phyloP scores from a whole-genome alignment of 495 filamentous ascomycete genomes.

The Penicillium psychrofluorescens region DNA sequence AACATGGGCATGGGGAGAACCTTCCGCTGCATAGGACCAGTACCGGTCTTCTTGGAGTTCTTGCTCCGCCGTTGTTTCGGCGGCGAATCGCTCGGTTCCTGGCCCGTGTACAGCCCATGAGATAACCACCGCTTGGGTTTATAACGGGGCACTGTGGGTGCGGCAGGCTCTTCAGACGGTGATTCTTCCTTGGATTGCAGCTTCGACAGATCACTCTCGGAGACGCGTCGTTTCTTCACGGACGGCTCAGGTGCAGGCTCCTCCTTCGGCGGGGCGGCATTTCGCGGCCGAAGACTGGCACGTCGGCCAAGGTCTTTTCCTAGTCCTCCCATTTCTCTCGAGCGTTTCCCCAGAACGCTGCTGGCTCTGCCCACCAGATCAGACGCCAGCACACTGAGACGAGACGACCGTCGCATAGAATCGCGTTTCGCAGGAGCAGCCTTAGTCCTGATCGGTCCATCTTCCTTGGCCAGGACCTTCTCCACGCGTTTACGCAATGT shows the following conservation, averaged over 20 bases:
- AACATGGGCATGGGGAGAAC: constrained; percentile 64
- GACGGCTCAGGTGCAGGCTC: constrained; percentile 21
- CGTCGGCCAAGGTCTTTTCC: constrained; percentile 35
- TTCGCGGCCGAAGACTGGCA: constrained; percentile 33
- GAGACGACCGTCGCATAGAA: constrained; percentile 29
- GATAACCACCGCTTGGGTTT: constrained; percentile 64
- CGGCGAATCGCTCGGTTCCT: constrained; percentile 59
- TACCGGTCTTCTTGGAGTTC: constrained; percentile 37
- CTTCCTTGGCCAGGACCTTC: constrained; percentile 38
- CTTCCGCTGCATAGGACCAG: constrained; percentile 30
- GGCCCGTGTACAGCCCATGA: constrained; percentile 86
- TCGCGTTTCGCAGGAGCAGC: constrained; percentile 5
- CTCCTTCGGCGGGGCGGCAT: constrained; percentile 24
- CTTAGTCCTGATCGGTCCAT: constrained; percentile 18
- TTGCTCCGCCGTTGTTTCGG: constrained; percentile 57
- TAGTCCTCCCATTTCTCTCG: constrained; percentile 34
- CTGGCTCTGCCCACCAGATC: constrained; percentile 35
- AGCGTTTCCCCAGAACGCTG: constrained; percentile 49
- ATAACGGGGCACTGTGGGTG: constrained; percentile 27
- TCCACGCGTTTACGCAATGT: constrained; percentile 43
- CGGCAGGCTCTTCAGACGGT: constrained; percentile 27
- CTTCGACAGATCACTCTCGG: constrained; percentile 41
- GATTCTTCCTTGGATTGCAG: constrained; percentile 28
- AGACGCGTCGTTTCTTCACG: constrained; percentile 43
- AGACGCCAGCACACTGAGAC: constrained; percentile 36